Base-by-base conservation (phyloP, 2,329 filamentous ascomycete genomes). In the Ceratocystis cacaofunesta region DNA sequence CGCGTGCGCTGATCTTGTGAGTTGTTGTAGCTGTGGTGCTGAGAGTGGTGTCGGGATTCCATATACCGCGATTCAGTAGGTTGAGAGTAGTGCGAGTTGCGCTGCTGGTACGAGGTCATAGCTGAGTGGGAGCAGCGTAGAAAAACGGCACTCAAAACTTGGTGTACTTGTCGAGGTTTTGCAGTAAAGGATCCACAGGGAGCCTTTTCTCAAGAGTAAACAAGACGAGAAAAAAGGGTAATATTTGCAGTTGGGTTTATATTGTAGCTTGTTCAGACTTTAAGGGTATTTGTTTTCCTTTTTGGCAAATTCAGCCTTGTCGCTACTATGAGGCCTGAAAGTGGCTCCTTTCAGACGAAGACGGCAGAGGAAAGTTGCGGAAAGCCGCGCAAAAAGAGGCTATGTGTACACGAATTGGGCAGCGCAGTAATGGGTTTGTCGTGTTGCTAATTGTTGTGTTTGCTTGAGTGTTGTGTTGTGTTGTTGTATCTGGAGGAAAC, bases 1-100 rank as follows among this genome's bases (percentile, higher is more conserved):
- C 90, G 81, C 68, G 79, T 80, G 73, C 81, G 80, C 70, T 80
- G 77, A 71, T 78, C 76, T 71, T 76, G 69, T 70, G 72, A 71
- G 70, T 73, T 72, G 76, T 81, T 79, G 73, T 82, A 77, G 62
- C 81, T 82, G 73, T 77, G 65, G 28, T 66, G 48, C 46, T 63
- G 65, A 6, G 28, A 60, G 50, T 68, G 66, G 64, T 61, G 62
- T 43, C 46, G 66, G 48, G 46, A 46, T 43, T 65, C 50, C 22
- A 58, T 58, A 62, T 65, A 58, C 57, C 62, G 58, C 46, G 62
- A 62, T 61, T 65, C 66, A 44, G 57, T 60, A 48, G 66, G 63
- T 63, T 67, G 63, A 50, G 36, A 28, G 66, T 15, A 68, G 67
- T 66, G 57, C 46, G 63, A 63, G 62, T 50, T 64, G 65, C 48